Conservation (phyloP, 2,329 filamentous ascomycete species). For the Colletotrichum tamarilloi region DNA sequence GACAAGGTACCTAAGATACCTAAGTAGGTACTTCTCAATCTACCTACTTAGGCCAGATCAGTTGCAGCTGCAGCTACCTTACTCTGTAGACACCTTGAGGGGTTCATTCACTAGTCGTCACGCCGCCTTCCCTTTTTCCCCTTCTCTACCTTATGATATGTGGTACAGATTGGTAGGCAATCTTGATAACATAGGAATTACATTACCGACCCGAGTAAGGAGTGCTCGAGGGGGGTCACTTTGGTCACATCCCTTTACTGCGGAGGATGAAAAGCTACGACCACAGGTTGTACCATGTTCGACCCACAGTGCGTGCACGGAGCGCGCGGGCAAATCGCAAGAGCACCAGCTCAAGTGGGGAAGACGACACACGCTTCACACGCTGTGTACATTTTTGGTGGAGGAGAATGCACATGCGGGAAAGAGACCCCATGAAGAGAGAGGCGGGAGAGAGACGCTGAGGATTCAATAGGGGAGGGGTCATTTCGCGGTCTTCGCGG, state of each 20-base stretch:
- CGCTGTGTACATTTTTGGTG: conserved; percentile 17
- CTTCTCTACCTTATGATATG: not conserved
- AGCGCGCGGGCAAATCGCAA: conserved; percentile 16
- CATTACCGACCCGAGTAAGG: conserved; percentile 12
- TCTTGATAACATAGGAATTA: conserved; percentile 19
- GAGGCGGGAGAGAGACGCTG: too few relatives aligned
- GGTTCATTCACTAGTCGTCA: not conserved
- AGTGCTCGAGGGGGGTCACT: not conserved
- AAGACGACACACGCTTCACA: conserved; percentile 17
- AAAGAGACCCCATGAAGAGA: not conserved
- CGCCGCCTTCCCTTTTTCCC: not conserved
- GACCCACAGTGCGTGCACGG: conserved; percentile 27
- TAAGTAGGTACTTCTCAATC: too few relatives aligned
- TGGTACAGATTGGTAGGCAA: not conserved
- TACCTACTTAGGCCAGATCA: not conserved
- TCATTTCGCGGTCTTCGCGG: conserved; percentile 1
- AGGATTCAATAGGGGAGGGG: not conserved
- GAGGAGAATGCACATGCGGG: not conserved
- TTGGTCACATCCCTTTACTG: not conserved
- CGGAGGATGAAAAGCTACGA: not conserved
- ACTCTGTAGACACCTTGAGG: not conserved
- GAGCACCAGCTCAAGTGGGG: conserved; percentile 15
- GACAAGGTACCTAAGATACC: not conserved
- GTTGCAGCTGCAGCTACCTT: not conserved
- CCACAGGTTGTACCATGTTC: not conserved